Percentiles rank a stretch among this genome's conserved stretches.
Conservation (phyloP, 108 stramenopile genomes). For the Skeletonema grethae region DNA sequence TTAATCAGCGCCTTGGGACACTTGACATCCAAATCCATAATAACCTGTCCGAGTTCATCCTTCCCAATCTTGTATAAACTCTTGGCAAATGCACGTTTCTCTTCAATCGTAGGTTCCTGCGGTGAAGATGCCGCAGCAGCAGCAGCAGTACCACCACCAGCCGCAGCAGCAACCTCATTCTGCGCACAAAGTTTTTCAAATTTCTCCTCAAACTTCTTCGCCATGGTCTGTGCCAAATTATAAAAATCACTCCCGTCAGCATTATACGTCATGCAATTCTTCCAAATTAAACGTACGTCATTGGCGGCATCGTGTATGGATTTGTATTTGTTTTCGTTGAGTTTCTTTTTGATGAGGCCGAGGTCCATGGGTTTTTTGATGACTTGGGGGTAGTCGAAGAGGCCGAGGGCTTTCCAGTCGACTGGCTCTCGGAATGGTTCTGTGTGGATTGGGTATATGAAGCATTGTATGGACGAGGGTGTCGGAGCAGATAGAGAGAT, state of each 20-base stretch:
- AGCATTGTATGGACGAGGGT: neutral
- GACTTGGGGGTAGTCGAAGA: slow-evolving; percentile 92
- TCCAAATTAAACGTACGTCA: slow-evolving; percentile 95
- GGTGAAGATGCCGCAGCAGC: neutral
- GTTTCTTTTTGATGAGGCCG: slow-evolving; percentile 85
- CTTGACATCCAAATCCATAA: slow-evolving; percentile 87
- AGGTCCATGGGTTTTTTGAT: slow-evolving; percentile 97
- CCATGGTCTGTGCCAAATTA: slow-evolving; percentile 67
- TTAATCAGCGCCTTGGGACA: slow-evolving; percentile 88
- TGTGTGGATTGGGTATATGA: slow-evolving; percentile 8
- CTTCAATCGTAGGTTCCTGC: slow-evolving; percentile 74
- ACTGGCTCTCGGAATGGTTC: slow-evolving; percentile 96
- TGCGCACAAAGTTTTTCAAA: slow-evolving; percentile 53
- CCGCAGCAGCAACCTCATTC: slow-evolving; percentile 23
- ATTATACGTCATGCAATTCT: slow-evolving; percentile 96
- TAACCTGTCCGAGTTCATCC: slow-evolving; percentile 88
- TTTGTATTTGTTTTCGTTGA: slow-evolving; percentile 78
- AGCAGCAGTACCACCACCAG: neutral
- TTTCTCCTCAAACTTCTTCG: slow-evolving; percentile 85
- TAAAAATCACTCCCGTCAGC: slow-evolving; percentile 89
- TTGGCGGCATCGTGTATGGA: slow-evolving; percentile 76
- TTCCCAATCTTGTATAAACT: slow-evolving; percentile 86
- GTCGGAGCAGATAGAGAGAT: neutral
- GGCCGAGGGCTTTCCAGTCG: slow-evolving; percentile 92
- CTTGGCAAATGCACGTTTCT: slow-evolving; percentile 84